A percentile compares a stretch with the other conserved stretches of the same genome.
These are phyloP conservation scores for Fusarium stilboides DNA, from an alignment of 2,329 filamentous ascomycete genomes.

Conservation along the genomic window DNA sequence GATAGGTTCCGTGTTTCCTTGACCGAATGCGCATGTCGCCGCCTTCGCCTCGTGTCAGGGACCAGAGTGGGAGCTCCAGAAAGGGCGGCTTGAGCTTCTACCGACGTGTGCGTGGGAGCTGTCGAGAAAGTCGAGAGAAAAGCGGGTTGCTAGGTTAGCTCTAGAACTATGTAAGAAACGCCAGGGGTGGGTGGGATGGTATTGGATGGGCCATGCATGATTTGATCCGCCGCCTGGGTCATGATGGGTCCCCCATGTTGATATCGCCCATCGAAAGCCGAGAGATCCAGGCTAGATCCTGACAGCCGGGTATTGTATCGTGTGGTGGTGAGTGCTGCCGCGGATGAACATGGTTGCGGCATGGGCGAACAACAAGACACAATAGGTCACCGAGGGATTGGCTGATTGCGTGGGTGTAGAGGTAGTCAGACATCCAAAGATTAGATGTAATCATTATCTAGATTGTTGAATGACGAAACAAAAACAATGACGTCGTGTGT, in stretches of 20 bases:
- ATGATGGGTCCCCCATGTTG: constrained; percentile 7
- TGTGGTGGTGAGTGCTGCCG: background rate
- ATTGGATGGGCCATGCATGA: constrained; percentile 33
- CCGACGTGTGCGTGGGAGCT: constrained; percentile 4
- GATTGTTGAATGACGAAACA: constrained; percentile 11
- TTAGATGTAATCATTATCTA: constrained; percentile 5
- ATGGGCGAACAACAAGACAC: constrained; percentile 1
- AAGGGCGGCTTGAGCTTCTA: background rate
- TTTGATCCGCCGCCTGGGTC: constrained; percentile 26
- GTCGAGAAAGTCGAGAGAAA: constrained; percentile 16
- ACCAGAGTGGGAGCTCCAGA: constrained; percentile 16
- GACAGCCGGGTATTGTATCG: constrained; percentile 2
- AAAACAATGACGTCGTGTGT: constrained; percentile 28
- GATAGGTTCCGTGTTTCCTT: constrained; percentile 40
- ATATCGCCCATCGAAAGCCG: constrained; percentile 30
- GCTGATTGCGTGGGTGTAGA: no score
- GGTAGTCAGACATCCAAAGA: background rate
- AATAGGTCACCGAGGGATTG: constrained; percentile 1
- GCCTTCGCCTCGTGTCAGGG: constrained; percentile 34
- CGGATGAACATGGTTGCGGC: no score
- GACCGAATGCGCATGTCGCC: constrained; percentile 37
- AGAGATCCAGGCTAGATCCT: constrained; percentile 49
- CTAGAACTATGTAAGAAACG: constrained; percentile 34
- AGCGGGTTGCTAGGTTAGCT: constrained; percentile 28
- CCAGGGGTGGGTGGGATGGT: constrained; percentile 26